Percentiles rank a stretch among this genome's conserved stretches.
These are phyloP conservation scores for Metschnikowia matae DNA, from an alignment of 805 yeast species.

Conservation along the genomic window DNA sequence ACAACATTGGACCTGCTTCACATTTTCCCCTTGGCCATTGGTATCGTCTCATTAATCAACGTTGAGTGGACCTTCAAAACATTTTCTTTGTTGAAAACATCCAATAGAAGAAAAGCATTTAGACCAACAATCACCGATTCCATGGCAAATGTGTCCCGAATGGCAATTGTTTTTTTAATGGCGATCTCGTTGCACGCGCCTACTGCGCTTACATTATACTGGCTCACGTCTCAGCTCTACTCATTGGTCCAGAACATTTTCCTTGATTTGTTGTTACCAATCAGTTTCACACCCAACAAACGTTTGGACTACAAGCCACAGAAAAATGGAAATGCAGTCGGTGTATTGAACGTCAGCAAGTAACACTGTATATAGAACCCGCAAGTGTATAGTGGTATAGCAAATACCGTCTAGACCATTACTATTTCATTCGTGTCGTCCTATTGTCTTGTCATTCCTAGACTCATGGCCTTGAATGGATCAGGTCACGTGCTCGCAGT, in stretches of 20 bases:
- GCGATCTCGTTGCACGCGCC: constrained; percentile 86
- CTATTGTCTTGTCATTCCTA: neutral
- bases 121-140: constrained; percentile 61
- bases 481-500: neutral
- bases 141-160: constrained; percentile 64
- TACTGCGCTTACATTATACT: constrained; percentile 73
- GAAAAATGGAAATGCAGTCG: constrained; percentile 10
- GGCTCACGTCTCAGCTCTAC: constrained; percentile 81
- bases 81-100: constrained; percentile 44
- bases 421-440: neutral
- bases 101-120: constrained; percentile 38
- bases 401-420: no score
- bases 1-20: constrained; percentile 58
- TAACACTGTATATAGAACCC: neutral
- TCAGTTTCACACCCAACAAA: constrained; percentile 44
- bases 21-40: constrained; percentile 66
- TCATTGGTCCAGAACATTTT: constrained; percentile 73
- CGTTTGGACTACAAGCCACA: constrained; percentile 24
- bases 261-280: constrained; percentile 63
- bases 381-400: neutral
- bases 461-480: neutral
- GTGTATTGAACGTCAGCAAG: constrained; percentile 8
- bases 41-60: constrained; percentile 67
- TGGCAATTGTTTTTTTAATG: constrained; percentile 76
- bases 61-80: constrained; percentile 78